Conservation (phyloP, 73 alveolate species). For the Uronychia setigera region DNA sequence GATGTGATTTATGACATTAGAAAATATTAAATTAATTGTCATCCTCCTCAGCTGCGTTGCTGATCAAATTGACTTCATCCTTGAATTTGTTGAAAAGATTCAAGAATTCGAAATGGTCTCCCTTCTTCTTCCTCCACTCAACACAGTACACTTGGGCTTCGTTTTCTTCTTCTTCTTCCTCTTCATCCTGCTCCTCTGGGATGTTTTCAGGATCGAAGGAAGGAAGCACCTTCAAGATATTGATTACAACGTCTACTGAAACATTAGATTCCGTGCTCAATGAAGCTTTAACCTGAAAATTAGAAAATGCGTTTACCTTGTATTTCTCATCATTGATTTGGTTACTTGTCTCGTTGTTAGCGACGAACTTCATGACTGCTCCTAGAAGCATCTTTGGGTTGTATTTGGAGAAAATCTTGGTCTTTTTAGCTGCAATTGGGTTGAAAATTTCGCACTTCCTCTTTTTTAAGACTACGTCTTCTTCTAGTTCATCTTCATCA, state of each 20-base stretch:
- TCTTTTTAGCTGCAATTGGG: constrained; percentile 10
- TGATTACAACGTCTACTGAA: not conserved
- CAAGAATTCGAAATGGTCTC: constrained; percentile 14
- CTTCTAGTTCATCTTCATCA: constrained; percentile 25
- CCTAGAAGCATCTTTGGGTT: constrained; percentile 20
- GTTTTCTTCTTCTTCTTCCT: constrained; percentile 12
- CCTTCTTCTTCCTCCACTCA: constrained; percentile 22
- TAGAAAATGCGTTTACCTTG: not conserved
- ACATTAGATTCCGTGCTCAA: not conserved
- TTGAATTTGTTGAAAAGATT: constrained; percentile 32
- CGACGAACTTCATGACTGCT: constrained; percentile 17
- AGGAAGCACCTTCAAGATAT: not conserved
- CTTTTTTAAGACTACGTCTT: constrained; percentile 8
- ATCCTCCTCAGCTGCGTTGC: constrained; percentile 18
- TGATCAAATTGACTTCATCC: constrained; percentile 28
- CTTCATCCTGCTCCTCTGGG: constrained; percentile 9
- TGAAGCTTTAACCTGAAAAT: not conserved
- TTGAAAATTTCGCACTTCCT: constrained; percentile 10
- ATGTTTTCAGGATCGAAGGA: not conserved
- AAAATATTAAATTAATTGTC: constrained; percentile 5
- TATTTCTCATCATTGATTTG: constrained; percentile 8
- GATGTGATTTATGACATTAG: not conserved
- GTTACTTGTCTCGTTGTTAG: not conserved
- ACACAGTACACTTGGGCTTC: constrained; percentile 13
- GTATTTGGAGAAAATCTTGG: constrained; percentile 27